Base-by-base conservation (phyloP, 257 asterid genomes). In the Mitragyna speciosa region DNA sequence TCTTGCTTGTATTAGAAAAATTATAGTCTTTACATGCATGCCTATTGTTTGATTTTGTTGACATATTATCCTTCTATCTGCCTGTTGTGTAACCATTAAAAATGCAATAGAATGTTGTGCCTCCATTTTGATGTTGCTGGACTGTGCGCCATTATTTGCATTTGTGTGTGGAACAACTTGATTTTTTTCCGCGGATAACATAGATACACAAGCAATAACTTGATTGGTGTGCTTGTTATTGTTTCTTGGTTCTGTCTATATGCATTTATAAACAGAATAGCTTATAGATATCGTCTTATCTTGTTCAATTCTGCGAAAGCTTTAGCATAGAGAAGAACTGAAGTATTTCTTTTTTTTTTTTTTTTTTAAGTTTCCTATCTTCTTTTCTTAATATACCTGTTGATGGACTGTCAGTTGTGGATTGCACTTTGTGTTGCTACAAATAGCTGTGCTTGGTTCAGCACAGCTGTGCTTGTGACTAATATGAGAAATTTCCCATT, bases 401-500 rank as follows among this genome's bases (percentile, higher is more conserved):
- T 81, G 76, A 80, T 77, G 82, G 67, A 64, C 73, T 76, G 78
- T 78, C 96, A 92, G 97, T 87, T 91, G 36, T 92, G 96, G 94
- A 7, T 88, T 71, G 92, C 92, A 15, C 83, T 90, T 49, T 85
- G 90, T 75, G 56, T 89, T 28, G 97, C 87, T 39, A 84, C 97
- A 31, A 89, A 90, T 75, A 91, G 96, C 43, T 82, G 86, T 82
- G 90, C 96, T 54, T 92, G 97, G 97, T 80, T 92, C 79, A 76
- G 85, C 82, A 92, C 97, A 16, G 87, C 89, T 61, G 91, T 92
- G 81, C 92, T 92, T 14, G 97, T 91, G 52, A 92, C 96, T 41
- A 92, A 92, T 49, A 86, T 92, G 93, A 88, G 94, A 79, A 92
- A 92, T 89, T 92, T 92, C 84, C 96, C 96, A 48, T 82, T 84